Percentiles rank a stretch among this genome's conserved stretches.
Conservation (phyloP, 2,329 filamentous ascomycete genomes). For the Aureobasidium sp. region DNA sequence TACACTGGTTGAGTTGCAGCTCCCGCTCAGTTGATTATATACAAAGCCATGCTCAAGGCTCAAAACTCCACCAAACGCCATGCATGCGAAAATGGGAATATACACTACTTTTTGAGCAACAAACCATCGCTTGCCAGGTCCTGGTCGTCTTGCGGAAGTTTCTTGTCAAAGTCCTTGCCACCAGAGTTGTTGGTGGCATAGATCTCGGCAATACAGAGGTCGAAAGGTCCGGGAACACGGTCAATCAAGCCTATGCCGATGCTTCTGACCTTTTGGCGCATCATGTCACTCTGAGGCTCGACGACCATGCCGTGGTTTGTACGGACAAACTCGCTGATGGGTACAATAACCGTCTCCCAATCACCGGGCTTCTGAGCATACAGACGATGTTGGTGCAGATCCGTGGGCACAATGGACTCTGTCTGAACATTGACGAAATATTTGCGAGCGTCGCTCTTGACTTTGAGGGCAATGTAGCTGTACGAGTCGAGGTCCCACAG, state of each 20-base stretch:
- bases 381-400: constrained; percentile 88
- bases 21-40: not conserved
- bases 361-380: constrained; percentile 71
- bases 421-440: constrained; percentile 97
- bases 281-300: constrained; percentile 84
- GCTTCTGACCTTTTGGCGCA: constrained; percentile 77
- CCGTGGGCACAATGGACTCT: constrained; percentile 86
- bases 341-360: constrained; percentile 93
- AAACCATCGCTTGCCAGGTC: constrained; percentile 6
- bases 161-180: constrained; percentile 29
- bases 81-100: not conserved
- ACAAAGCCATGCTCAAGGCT: not conserved
- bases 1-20: not conserved
- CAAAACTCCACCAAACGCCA: not conserved
- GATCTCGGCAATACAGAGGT: constrained; percentile 74
- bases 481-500: constrained; percentile 90
- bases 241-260: constrained; percentile 87
- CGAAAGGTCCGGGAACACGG: constrained; percentile 78
- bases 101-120: constrained; percentile 1
- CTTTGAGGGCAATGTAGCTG: constrained; percentile 73
- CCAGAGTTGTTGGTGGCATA: constrained; percentile 75
- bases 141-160: not conserved
- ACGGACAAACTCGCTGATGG: constrained; percentile 86
- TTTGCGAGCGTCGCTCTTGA: constrained; percentile 83
- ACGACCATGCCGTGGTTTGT: constrained; percentile 90